These are phyloP conservation scores for Fagopyrum tataricum DNA, from an alignment of 148 eudicot species.

Conservation along the genomic window DNA sequence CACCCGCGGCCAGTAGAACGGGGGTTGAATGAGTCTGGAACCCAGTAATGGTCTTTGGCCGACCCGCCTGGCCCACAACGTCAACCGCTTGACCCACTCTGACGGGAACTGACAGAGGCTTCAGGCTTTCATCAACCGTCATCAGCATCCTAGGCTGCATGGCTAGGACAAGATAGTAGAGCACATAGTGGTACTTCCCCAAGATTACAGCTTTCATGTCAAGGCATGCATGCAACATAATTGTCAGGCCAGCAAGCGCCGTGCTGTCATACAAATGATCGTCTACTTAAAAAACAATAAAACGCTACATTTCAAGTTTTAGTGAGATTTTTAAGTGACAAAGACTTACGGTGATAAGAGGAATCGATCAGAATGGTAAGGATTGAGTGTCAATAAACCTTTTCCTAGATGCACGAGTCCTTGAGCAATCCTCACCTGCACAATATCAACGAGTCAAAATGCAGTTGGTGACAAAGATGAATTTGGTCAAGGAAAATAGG, in stretches of 20 bases:
- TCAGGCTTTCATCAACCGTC: conserved; percentile 86
- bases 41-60: conserved; percentile 92
- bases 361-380: conserved; percentile 87
- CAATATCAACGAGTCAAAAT: not conserved
- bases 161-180: conserved; percentile 76
- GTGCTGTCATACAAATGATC: conserved; percentile 29
- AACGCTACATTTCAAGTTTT: too few species aligned
- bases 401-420: conserved; percentile 93
- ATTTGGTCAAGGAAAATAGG: not conserved
- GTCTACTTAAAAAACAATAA: not conserved
- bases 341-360: conserved; percentile 76
- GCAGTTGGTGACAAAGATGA: not conserved
- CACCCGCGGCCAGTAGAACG: conserved; percentile 87
- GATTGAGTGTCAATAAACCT: conserved; percentile 80
- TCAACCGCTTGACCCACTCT: conserved; percentile 97
- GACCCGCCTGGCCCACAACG: conserved; percentile 94
- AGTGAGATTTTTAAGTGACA: not conserved
- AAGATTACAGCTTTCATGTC: conserved; percentile 74
- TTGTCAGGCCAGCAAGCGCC: conserved; percentile 80
- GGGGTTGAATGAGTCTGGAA: conserved; percentile 96
- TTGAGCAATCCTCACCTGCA: conserved; percentile 95
- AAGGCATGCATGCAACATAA: conserved; percentile 69
- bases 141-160: conserved; percentile 97
- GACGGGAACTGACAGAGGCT: conserved; percentile 82
- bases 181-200: conserved; percentile 84